phyloP scores from a whole-genome alignment of 2,329 filamentous ascomycete species.

The Sarocladiaceae sp. region DNA sequence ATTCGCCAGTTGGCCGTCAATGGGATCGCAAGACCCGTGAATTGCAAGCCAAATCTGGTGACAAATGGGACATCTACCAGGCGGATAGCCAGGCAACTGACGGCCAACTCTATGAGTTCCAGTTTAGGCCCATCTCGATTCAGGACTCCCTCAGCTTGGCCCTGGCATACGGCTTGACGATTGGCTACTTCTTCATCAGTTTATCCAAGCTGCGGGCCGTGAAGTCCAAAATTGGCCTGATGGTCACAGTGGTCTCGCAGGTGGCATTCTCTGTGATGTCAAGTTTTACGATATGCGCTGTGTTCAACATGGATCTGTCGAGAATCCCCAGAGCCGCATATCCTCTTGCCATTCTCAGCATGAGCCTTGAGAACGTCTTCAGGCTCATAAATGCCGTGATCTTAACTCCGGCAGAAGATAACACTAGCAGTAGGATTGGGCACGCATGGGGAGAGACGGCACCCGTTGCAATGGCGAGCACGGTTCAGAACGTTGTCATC shows the following conservation, averaged over 20 bases:
- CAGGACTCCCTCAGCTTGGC: conserved; percentile 59
- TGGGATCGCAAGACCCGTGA: conserved; percentile 57
- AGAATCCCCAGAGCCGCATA: conserved; percentile 69
- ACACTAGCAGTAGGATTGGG: conserved; percentile 62
- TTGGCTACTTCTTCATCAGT: conserved; percentile 59
- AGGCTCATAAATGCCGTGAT: conserved; percentile 73
- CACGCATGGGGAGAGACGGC: conserved; percentile 69
- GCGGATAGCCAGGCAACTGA: conserved; percentile 44
- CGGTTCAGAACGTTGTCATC: conserved; percentile 62
- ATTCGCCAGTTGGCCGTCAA: conserved; percentile 55
- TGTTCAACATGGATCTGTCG: conserved; percentile 68
- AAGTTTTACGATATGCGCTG: conserved; percentile 72
- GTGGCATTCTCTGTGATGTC: conserved; percentile 67
- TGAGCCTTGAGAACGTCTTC: conserved; percentile 75
- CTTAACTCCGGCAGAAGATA: conserved; percentile 61
- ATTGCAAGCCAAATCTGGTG: conserved; percentile 41
- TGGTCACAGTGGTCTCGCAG: conserved; percentile 64
- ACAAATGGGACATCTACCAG: conserved; percentile 62
- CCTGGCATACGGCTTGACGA: conserved; percentile 57
- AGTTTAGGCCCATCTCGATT: conserved; percentile 65
- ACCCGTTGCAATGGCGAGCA: conserved; percentile 61
- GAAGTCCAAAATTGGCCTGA: conserved; percentile 68
- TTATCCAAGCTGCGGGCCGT: conserved; percentile 66
- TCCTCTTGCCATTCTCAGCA: conserved; percentile 67
- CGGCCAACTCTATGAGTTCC: conserved; percentile 69